phyloP scores from a whole-genome alignment of 108 stramenopile genomes.

The Cylindrotheca closterium region DNA sequence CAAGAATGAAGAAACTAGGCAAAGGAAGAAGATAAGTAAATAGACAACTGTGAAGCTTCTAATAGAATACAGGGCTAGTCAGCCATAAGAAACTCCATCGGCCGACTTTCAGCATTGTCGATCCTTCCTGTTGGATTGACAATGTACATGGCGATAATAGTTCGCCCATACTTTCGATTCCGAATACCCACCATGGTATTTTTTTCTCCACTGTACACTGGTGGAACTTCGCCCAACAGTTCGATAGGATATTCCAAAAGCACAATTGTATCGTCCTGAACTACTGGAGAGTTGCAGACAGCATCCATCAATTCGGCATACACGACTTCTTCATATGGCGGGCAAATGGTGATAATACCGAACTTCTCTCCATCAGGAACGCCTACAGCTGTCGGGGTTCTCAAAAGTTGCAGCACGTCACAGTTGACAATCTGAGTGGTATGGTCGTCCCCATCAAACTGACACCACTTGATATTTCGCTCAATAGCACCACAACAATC shows the following conservation, averaged over 20 bases:
- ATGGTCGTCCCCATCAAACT: constrained; percentile 57
- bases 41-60: too few relatives aligned
- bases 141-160: constrained; percentile 92
- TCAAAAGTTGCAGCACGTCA: constrained; percentile 83
- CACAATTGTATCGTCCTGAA: constrained; percentile 85
- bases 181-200: constrained; percentile 87
- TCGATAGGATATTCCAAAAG: constrained; percentile 95
- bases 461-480: constrained; percentile 77
- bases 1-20: too few relatives aligned
- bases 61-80: too few relatives aligned
- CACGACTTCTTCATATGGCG: constrained; percentile 95
- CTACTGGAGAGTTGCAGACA: constrained; percentile 70
- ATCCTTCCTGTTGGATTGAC: constrained; percentile 83
- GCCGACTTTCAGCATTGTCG: constrained; percentile 71
- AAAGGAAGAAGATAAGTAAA: too few relatives aligned
- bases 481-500: constrained; percentile 73
- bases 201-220: constrained; percentile 66
- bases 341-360: constrained; percentile 90
- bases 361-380: constrained; percentile 63
- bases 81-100: constrained; percentile 92
- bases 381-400: constrained; percentile 75
- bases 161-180: constrained; percentile 94
- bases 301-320: constrained; percentile 88
- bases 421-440: constrained; percentile 68
- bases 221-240: constrained; percentile 84